Evolutionary conservation across 176 grass and related monocot species (phyloP).

Genomic region (Eleusine indica): DNA sequence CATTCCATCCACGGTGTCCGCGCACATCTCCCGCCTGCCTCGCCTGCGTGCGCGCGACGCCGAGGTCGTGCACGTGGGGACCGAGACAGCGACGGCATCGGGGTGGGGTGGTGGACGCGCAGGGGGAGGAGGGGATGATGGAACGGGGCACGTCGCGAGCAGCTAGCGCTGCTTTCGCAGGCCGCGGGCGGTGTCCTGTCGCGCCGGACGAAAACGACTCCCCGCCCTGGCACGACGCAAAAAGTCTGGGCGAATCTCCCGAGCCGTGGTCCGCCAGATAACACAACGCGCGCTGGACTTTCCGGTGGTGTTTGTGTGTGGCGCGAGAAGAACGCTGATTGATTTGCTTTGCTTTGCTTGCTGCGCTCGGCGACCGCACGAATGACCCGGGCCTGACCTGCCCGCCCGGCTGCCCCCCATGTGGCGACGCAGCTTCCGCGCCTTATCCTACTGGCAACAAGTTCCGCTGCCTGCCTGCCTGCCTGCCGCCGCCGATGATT

Average conservation of each 20-base stretch:
- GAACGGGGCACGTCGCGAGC: not conserved
- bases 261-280: not conserved
- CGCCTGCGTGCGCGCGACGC: not conserved
- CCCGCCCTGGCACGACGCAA: too few relatives aligned
- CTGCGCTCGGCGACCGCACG: not conserved
- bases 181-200: too few relatives aligned
- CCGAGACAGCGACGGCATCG: not conserved
- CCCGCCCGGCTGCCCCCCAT: not conserved
- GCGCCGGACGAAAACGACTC: not conserved
- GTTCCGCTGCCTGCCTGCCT: not conserved
- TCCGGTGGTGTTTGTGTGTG: not conserved
- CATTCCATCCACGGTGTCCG: too few relatives aligned
- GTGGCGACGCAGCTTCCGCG: not conserved
- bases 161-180: too few relatives aligned
- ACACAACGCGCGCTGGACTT: not conserved
- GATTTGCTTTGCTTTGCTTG: not conserved
- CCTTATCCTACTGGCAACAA: not conserved
- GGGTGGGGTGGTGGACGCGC: too few relatives aligned
- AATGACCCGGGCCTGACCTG: not conserved
- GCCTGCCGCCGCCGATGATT: slow-evolving; percentile 8
- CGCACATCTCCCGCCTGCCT: too few relatives aligned
- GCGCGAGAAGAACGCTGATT: not conserved
- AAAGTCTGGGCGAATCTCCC: slow-evolving; percentile 18
- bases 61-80: not conserved
- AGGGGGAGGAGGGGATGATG: too few relatives aligned